Evolutionary conservation across 331 rosid species (phyloP).

Genomic region (Arachis monticola): DNA sequence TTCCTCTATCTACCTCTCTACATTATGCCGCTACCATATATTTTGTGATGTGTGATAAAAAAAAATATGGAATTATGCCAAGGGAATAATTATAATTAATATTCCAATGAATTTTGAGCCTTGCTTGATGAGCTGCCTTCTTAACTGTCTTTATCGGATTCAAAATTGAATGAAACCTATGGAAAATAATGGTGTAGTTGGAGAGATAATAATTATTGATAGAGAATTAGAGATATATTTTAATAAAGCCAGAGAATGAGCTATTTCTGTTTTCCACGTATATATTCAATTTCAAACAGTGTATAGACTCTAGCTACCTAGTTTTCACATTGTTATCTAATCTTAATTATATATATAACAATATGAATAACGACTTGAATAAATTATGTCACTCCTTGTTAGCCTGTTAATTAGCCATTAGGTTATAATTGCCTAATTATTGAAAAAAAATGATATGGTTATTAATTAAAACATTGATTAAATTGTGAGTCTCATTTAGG

Average conservation of each 20-base stretch:
- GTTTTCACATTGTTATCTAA: background rate
- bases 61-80: background rate
- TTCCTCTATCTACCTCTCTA: background rate
- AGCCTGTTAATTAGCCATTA: no score
- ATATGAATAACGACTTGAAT: no score
- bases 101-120: constrained; percentile 5
- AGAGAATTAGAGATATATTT: background rate
- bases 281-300: background rate
- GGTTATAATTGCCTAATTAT: no score
- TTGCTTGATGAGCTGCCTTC: background rate
- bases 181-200: background rate
- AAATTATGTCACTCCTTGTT: no score
- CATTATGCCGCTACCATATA: constrained; percentile 20
- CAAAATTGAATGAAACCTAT: constrained; percentile 2
- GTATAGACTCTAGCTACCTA: background rate
- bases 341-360: no score
- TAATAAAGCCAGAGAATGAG: background rate
- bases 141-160: background rate
- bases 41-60: constrained; percentile 16
- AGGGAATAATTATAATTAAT: background rate
- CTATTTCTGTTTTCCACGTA: constrained; percentile 13
- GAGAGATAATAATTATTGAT: background rate
- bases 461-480: no score
- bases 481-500: no score
- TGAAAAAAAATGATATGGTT: no score